These are phyloP conservation scores for Polyplosphaeria fusca DNA, from an alignment of 495 filamentous ascomycete genomes.

Conservation along the genomic window DNA sequence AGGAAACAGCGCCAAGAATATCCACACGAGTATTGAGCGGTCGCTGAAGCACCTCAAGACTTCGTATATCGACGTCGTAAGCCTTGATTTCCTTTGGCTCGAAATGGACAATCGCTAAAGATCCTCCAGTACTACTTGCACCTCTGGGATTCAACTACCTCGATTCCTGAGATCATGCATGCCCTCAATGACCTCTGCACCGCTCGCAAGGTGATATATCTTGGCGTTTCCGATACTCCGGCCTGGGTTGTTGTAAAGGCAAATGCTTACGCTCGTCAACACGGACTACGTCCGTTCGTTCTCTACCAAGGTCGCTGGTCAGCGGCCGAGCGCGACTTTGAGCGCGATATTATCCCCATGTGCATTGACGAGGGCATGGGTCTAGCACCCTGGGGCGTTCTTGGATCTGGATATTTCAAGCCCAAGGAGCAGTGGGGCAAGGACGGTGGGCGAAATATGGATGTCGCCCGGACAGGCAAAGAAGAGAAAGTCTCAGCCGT, in stretches of 20 bases:
- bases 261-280: slow-evolving; percentile 58
- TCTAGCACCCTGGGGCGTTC: slow-evolving; percentile 33
- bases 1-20: slow-evolving; percentile 59
- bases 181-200: slow-evolving; percentile 55
- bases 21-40: slow-evolving; percentile 52
- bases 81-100: slow-evolving; percentile 10
- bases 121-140: slow-evolving; percentile 37
- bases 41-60: slow-evolving; percentile 62
- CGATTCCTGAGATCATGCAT: slow-evolving; percentile 61
- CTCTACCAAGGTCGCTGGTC: slow-evolving; percentile 36
- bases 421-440: slow-evolving; percentile 26
- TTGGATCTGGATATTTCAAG: slow-evolving; percentile 31
- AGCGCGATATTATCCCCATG: slow-evolving; percentile 39
- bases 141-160: slow-evolving; percentile 45
- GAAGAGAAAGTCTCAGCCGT: slow-evolving; percentile 47
- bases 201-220: slow-evolving; percentile 60
- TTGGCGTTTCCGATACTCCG: slow-evolving; percentile 61
- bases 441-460: slow-evolving; percentile 46
- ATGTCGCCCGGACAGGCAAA: slow-evolving; percentile 13
- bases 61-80: slow-evolving; percentile 57
- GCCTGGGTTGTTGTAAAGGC: slow-evolving; percentile 61
- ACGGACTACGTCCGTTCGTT: slow-evolving; percentile 37
- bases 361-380: slow-evolving; percentile 30
- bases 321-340: slow-evolving; percentile 31
- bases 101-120: slow-evolving; percentile 17